phyloP scores from a whole-genome alignment of 805 yeast genomes.

The Metschnikowia gruessii region DNA sequence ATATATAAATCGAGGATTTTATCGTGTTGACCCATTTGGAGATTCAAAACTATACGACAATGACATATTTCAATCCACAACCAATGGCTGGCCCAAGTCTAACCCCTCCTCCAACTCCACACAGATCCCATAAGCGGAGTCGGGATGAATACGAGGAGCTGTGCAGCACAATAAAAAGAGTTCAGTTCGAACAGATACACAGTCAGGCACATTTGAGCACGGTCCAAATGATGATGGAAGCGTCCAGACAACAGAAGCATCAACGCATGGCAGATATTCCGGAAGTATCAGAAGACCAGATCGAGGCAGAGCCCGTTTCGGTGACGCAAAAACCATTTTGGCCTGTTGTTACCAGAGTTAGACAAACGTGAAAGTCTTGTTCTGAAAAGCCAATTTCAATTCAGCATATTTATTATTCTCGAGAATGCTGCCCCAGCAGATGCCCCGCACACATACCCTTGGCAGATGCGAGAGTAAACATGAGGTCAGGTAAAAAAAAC shows the following conservation, averaged over 20 bases:
- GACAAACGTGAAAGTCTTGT: background rate
- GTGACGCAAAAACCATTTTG: conserved; percentile 18
- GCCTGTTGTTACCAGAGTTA: conserved; percentile 12
- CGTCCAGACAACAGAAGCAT: conserved; percentile 19
- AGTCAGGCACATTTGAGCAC: conserved; percentile 32
- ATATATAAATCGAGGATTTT: too few species aligned
- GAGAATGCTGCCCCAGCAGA: too few species aligned
- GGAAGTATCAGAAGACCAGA: background rate
- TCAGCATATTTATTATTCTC: too few species aligned
- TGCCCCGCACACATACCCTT: too few species aligned
- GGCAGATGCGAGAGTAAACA: too few species aligned
- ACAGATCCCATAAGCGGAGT: conserved; percentile 13
- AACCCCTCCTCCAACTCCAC: conserved; percentile 10
- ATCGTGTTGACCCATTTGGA: background rate
- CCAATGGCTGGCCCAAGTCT: background rate
- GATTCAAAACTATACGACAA: background rate
- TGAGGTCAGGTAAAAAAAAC: too few species aligned
- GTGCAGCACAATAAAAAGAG: conserved; percentile 16
- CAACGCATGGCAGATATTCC: background rate
- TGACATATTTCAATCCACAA: background rate
- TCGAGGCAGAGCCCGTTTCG: background rate
- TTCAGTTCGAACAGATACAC: conserved; percentile 29
- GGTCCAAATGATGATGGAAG: conserved; percentile 31
- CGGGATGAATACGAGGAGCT: conserved; percentile 15
- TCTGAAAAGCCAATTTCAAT: too few species aligned